Base-by-base conservation (phyloP, 805 yeast genomes). In the Diddensiella santjacobensis region DNA sequence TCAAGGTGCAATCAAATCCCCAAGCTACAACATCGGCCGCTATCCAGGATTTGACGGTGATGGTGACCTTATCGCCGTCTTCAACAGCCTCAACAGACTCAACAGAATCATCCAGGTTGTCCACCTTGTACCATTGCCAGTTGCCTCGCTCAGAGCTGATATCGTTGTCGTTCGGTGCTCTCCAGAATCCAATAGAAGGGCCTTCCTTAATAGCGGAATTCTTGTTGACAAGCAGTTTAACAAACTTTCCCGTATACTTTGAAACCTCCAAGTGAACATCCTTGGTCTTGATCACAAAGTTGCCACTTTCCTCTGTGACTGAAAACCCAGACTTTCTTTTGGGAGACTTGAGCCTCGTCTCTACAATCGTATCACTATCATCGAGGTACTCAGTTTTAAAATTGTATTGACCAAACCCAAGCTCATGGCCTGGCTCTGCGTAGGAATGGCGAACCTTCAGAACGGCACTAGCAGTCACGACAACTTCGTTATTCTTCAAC, bases 51-150 rank as follows among this genome's bases (percentile, higher is more conserved):
- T 45, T 45, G 18, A 61, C 59, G 4, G 13, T 26, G 18, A 42
- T 47, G 33, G 47, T 50, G 13, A 42, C 50, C 11, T 8, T 18
- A 4, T 24, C 45, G 17, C 26, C 47, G 10, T 39, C 17, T n/a
- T 23, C 45, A 10, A 24, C 20, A 10, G 35, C 44, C 1, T 13
- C 19, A 18, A 55, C 55, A 10, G 40, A 31, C 6, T 45, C 36
- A 4, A 57, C 52, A 4, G 50, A 42, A 3, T 42, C 46, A 6
- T 47, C 47, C 54, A 65, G 49, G 20, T 51, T 44, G 24, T 65
- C 55, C 17, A 67, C 55, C 22, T 61, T 61, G 48, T 55, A 63
- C 30, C 44, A 29, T 35, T 47, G 53, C 71, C 71, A 67, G 35
- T 30, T 37, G 22, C 44, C 26, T 4, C 24, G 19, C 5, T 26